Evolutionary conservation across 805 yeast species (phyloP), one percentile per base, ranked within the genome.

Genomic region (Diddensiella santjacobensis): DNA sequence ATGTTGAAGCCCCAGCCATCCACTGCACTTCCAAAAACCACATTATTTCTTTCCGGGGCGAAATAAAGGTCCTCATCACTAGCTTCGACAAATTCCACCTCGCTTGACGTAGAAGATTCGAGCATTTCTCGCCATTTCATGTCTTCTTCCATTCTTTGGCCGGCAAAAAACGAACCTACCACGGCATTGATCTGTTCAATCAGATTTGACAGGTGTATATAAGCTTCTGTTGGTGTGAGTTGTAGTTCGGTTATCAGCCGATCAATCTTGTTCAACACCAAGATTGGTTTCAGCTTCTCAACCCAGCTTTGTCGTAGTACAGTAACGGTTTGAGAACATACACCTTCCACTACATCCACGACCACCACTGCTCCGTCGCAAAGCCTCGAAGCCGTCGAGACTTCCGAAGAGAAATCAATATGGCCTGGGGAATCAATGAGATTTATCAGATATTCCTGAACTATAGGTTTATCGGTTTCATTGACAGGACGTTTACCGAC

Each of bases 401-500:
- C 99, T 63, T 93, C 99, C 10, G 95, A 84, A 1, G 96, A 84
- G 65, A 93, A 93, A 68, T 93, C 99, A 51, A 93, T 88, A 60
- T 93, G 99, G n/a, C 99, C 99, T 0, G 99, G 99, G 0, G 98
- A 91, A 67, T 93, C 99, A 49, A 93, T 91, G 58, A 93, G 75
- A 62, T 93, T 93, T 61, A 93, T 84, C 47, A 93, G 70, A 66
- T 87, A 86, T 61, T 93, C 96, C 37, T 79, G 79, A 35, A 83
- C 77, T 6, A 46, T 48, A 13, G 66, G 60, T 22, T 26, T 26
- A 8, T 48, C 58, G 42, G 48, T 48, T 5, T 38, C 51, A 5
- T 53, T 58, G 8, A 24, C 24, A 3, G 50, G 48, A 45, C 67
- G 64, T 49, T 72, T 65, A 52, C 83, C 68, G 2, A 88, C 81